Conservation (phyloP, 2,329 filamentous ascomycete species). For the Scedosporium boydii region DNA sequence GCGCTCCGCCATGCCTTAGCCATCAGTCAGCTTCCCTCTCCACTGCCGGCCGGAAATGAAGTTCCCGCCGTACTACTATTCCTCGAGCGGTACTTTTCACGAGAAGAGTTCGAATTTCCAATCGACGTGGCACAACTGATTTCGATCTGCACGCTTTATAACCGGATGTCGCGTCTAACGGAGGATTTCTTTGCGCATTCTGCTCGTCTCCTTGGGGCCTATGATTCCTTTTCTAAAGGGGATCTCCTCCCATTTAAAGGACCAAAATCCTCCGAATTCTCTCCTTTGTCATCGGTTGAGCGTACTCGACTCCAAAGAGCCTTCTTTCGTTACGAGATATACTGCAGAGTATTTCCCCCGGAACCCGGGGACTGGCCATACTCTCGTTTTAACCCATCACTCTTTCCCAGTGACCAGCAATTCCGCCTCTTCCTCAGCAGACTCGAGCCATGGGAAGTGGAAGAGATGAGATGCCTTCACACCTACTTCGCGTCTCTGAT, state of each 20-base stretch:
- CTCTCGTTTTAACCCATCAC: background rate
- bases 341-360: background rate
- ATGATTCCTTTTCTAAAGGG: no score
- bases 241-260: no score
- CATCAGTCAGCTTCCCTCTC: background rate
- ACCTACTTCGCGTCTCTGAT: background rate
- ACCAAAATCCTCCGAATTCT: background rate
- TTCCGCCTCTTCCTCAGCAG: background rate
- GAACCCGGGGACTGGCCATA: no score
- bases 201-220: background rate
- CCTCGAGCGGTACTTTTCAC: background rate
- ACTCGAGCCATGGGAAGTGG: constrained; percentile 3
- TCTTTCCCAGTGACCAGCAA: background rate
- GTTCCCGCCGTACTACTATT: background rate
- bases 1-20: background rate
- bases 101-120: background rate
- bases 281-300: background rate
- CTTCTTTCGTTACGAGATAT: constrained; percentile 6
- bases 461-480: constrained; percentile 6
- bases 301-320: constrained; percentile 5
- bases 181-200: background rate
- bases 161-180: background rate
- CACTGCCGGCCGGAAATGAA: background rate
- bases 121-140: background rate
- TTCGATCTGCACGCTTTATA: background rate